phyloP scores from a whole-genome alignment of 805 yeast genomes.

The Metschnikowia noctiluminum region DNA sequence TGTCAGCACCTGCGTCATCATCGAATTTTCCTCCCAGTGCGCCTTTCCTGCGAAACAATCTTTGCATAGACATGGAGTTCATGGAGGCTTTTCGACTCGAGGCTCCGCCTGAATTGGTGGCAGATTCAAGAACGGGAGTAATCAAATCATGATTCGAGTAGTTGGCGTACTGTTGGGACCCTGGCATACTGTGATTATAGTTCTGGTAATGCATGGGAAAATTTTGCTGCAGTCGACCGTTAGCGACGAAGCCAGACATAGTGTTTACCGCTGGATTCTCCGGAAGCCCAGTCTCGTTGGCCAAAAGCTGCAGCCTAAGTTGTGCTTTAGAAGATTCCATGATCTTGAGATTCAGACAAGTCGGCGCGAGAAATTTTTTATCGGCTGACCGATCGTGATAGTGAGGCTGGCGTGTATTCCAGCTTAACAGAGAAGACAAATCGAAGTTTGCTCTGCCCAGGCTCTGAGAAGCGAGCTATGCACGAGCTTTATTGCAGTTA shows the following conservation, averaged over 20 bases:
- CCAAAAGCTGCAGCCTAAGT: conserved; percentile 33
- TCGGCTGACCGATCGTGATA: not conserved
- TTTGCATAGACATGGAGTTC: conserved; percentile 37
- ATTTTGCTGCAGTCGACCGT: conserved; percentile 13
- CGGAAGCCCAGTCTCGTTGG: conserved; percentile 23
- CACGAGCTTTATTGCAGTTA: not conserved
- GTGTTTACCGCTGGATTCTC: conserved; percentile 19
- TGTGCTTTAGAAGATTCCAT: conserved; percentile 20
- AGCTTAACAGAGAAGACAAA: conserved; percentile 1
- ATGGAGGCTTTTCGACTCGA: conserved; percentile 35
- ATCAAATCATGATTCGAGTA: conserved; percentile 26
- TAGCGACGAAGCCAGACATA: conserved; percentile 15
- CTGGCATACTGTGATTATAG: not conserved
- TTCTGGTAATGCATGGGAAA: conserved; percentile 7
- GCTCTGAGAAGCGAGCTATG: conserved; percentile 1
- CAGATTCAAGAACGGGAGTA: conserved; percentile 21
- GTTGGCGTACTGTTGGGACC: conserved; percentile 3
- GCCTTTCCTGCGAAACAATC: conserved; percentile 41
- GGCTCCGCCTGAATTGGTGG: not conserved
- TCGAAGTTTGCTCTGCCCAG: conserved; percentile 6
- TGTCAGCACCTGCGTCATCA: conserved; percentile 37
- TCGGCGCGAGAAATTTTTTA: not conserved
- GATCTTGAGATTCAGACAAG: not conserved
- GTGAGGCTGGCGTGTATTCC: not conserved
- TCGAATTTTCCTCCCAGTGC: conserved; percentile 29